Evolutionary conservation across 306 rosid species (phyloP), one percentile per base, ranked within the genome.

Genomic region (Casuarina glauca): DNA sequence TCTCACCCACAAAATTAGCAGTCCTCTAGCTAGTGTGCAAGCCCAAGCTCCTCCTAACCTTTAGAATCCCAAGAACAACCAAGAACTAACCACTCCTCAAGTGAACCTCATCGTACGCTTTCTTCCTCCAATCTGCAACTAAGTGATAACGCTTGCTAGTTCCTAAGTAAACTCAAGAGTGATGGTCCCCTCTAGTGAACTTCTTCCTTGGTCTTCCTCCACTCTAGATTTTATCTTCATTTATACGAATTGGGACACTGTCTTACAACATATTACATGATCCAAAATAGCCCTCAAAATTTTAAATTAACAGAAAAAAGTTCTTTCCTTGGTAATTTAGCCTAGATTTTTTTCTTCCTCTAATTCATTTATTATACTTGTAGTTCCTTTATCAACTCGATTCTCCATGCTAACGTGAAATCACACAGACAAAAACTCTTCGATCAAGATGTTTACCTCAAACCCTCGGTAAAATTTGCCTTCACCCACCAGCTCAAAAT

Each of bases 381-480:
- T 26, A 26, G 32, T 26, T 26, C 32, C 32, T 26, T 26, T 61
- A 26, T 20, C 19, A 57, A 26, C 64, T 26, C 32, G 12, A 1
- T 20, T 57, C 39, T 57, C 39, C 64, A 57, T 2, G 8, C 26
- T 20, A 57, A 19, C 36, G 2, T 19, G 39, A 57, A 57, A 57
- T 57, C 36, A 57, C 36, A 26, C 0, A 57, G 9, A 6, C 7
- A 20, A 8, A 7, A 8, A 57, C 7, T 19, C 36, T 5, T 9
- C 26, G 9, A 44, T 7, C 6, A 36, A 78, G 58, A 52, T 42
- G 13, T 10, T 38, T 57, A 92, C 98, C 96, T 92, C 90, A 64
- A 92, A 95, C 17, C 96, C 97, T 0, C 82, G 13, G 69, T 95
- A 95, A 81, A 86, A 91, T 79, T 92, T 95, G 12, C 93, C 97